Conservation (phyloP, 2,329 filamentous ascomycete genomes). For the Pyrenochaeta sp. region DNA sequence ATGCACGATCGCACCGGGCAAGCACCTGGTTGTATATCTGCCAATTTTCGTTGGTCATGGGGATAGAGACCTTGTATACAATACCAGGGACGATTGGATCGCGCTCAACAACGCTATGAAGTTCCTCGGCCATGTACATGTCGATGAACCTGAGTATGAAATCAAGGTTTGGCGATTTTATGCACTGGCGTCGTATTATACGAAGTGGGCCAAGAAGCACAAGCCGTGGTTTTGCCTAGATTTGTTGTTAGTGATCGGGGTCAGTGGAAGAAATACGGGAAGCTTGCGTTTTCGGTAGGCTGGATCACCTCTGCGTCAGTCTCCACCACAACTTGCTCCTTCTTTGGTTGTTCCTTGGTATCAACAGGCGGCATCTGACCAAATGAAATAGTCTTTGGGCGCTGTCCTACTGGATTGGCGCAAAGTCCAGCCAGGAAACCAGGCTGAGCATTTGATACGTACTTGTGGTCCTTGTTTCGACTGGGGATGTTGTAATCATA, state of each 20-base stretch:
- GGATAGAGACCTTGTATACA: constrained; percentile 19
- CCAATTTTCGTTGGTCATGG: constrained; percentile 21
- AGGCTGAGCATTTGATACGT: neutral
- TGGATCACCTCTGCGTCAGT: neutral
- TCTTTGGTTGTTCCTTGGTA: neutral
- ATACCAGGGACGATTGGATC: constrained; percentile 18
- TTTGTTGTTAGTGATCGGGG: neutral
- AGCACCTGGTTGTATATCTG: constrained; percentile 17
- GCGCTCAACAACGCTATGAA: constrained; percentile 4
- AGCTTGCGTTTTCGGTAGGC: neutral
- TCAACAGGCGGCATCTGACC: neutral
- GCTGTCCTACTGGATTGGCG: neutral
- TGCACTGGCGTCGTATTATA: constrained; percentile 8
- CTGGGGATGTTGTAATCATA: constrained; percentile 7
- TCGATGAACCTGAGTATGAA: constrained; percentile 15
- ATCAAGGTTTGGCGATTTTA: neutral
- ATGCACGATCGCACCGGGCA: constrained; percentile 9
- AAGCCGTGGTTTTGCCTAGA: constrained; percentile 12
- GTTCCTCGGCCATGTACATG: constrained; percentile 10
- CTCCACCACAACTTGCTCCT: neutral
- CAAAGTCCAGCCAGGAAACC: neutral
- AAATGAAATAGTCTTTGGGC: neutral
- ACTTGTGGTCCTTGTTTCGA: neutral
- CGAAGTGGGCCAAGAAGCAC: constrained; percentile 20
- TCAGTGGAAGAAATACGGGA: neutral